Evolutionary conservation across 371 early-diverging fungal species (phyloP).

Genomic region (Lichtheimia ornata): DNA sequence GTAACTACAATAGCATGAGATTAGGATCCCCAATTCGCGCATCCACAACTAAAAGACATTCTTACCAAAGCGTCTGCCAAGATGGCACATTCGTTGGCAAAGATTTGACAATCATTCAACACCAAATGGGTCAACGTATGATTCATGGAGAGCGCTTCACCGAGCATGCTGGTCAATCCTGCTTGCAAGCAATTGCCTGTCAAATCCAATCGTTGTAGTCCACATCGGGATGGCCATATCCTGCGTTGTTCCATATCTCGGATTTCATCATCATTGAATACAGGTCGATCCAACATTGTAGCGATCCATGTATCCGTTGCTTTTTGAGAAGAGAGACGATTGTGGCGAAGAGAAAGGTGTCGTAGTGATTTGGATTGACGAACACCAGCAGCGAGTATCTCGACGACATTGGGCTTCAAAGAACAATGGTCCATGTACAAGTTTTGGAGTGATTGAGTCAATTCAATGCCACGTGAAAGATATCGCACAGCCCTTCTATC

Average conservation of each 20-base stretch:
- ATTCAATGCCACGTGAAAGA: constrained; percentile 56
- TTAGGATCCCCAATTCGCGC: too few relatives aligned
- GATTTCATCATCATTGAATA: constrained; percentile 39
- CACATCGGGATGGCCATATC: constrained; percentile 17
- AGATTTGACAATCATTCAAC: constrained; percentile 57
- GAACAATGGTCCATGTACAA: constrained; percentile 63
- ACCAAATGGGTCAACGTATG: constrained; percentile 44
- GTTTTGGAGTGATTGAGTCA: constrained; percentile 48
- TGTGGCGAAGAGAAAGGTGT: constrained; percentile 56
- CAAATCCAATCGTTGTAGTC: constrained; percentile 52
- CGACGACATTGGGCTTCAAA: constrained; percentile 51
- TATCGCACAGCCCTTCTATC: constrained; percentile 62
- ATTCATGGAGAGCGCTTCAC: constrained; percentile 54
- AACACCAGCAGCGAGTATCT: constrained; percentile 56
- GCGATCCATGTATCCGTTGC: constrained; percentile 53
- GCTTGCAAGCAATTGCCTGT: constrained; percentile 54
- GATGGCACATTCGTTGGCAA: constrained; percentile 42
- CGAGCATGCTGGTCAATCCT: constrained; percentile 45
- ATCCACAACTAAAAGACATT: not conserved
- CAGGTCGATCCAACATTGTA: constrained; percentile 38
- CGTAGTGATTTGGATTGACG: constrained; percentile 48
- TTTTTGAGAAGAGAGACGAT: constrained; percentile 42
- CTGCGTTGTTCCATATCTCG: constrained; percentile 15
- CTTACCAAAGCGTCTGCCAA: constrained; percentile 65
- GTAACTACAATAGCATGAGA: constrained; percentile 17